A percentile compares a stretch with the other conserved stretches of the same genome.
These are phyloP conservation scores for Apiotrichum akiyoshidainum DNA, from an alignment of 1,284 basidiomycete species.

Conservation along the genomic window DNA sequence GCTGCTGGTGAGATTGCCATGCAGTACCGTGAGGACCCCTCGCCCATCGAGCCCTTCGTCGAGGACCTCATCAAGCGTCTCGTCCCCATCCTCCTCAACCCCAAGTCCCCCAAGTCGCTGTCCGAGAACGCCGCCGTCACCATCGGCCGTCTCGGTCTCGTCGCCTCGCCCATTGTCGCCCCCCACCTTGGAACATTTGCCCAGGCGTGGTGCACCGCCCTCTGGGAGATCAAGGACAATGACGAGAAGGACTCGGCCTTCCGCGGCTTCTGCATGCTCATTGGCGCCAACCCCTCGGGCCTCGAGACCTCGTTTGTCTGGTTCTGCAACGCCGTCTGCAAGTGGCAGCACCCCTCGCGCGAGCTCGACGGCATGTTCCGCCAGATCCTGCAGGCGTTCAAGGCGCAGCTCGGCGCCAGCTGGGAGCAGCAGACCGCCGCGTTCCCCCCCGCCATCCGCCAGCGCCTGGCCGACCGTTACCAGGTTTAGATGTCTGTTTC, in stretches of 20 bases:
- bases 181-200: constrained; percentile 88
- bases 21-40: constrained; percentile 59
- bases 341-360: constrained; percentile 83
- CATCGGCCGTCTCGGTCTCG: constrained; percentile 93
- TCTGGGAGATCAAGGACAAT: constrained; percentile 98
- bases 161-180: constrained; percentile 82
- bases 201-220: constrained; percentile 92
- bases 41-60: constrained; percentile 76
- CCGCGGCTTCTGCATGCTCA: constrained; percentile 92
- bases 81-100: constrained; percentile 84
- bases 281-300: constrained; percentile 87
- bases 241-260: constrained; percentile 99
- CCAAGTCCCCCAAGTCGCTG: constrained; percentile 86
- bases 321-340: constrained; percentile 95
- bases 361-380: constrained; percentile 90
- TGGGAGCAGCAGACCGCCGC: constrained; percentile 40
- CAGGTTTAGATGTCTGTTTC: constrained; percentile 30
- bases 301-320: constrained; percentile 84
- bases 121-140: constrained; percentile 99
- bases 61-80: constrained; percentile 79
- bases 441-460: constrained; percentile 46
- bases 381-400: constrained; percentile 49
- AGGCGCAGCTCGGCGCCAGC: constrained; percentile 40
- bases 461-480: constrained; percentile 48
- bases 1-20: constrained; percentile 95